Evolutionary conservation across 2,329 filamentous ascomycete genomes (phyloP).

Genomic region (Xylaria sp.): DNA sequence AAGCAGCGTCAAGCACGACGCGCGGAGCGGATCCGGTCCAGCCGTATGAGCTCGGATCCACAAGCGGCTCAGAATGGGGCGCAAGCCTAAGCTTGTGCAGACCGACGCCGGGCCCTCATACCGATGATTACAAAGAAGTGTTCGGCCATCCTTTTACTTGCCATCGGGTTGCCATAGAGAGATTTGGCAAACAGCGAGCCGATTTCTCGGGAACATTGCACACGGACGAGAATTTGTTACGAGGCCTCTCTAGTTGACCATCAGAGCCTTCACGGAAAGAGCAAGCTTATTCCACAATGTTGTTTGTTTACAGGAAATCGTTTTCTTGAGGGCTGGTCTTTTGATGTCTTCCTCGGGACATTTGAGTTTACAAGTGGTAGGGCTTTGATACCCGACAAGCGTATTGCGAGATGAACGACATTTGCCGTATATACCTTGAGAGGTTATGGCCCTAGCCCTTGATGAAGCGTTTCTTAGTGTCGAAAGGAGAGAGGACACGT

Average conservation of each 20-base stretch:
- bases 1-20: constrained; percentile 35
- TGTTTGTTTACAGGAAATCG: too few species aligned
- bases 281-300: too few species aligned
- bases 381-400: neutral
- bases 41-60: neutral
- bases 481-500: too few species aligned
- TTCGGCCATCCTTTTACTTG: neutral
- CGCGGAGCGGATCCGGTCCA: constrained; percentile 19
- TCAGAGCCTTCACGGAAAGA: too few species aligned
- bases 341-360: too few species aligned
- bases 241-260: too few species aligned
- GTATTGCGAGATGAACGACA: neutral
- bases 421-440: neutral
- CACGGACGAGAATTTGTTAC: too few species aligned
- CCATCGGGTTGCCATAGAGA: neutral
- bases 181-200: neutral
- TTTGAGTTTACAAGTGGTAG: too few species aligned
- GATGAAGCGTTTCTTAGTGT: neutral
- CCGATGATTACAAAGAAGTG: too few species aligned
- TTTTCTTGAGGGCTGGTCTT: too few species aligned
- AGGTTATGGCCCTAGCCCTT: neutral
- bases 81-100: too few species aligned
- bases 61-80: neutral
- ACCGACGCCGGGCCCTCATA: too few species aligned
- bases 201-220: neutral